Evolutionary conservation across 164 flowering plant species (phyloP).

Genomic region (Nymphaea colorata): DNA sequence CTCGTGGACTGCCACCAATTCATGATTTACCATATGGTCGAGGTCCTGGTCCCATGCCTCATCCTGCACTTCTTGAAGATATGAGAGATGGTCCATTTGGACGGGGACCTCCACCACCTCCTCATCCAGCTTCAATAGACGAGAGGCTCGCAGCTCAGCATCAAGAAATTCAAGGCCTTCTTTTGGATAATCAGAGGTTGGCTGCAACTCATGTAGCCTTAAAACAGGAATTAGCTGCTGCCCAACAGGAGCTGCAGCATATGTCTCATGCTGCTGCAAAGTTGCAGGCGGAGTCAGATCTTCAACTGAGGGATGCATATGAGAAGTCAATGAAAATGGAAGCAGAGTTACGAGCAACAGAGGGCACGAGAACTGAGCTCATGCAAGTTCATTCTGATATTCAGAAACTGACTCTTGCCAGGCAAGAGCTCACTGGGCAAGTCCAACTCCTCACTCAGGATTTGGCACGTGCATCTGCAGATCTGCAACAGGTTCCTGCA

Average conservation of each 20-base stretch:
- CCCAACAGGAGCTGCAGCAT: constrained; percentile 59
- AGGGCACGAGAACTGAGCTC: constrained; percentile 69
- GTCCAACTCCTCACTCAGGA: constrained; percentile 63
- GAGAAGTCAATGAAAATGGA: constrained; percentile 73
- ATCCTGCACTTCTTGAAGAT: constrained; percentile 60
- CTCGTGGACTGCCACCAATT: constrained; percentile 30
- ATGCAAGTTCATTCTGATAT: constrained; percentile 52
- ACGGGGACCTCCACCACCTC: constrained; percentile 31
- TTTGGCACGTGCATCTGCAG: constrained; percentile 42
- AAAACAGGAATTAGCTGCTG: constrained; percentile 71
- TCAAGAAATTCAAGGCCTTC: constrained; percentile 65
- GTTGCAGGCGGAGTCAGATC: constrained; percentile 47
- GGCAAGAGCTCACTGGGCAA: constrained; percentile 60
- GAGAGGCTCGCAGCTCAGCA: constrained; percentile 71
- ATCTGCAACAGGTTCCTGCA: constrained; percentile 59
- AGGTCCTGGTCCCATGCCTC: constrained; percentile 29
- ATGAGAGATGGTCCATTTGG: constrained; percentile 53
- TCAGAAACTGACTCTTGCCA: constrained; percentile 46
- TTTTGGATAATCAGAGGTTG: constrained; percentile 72
- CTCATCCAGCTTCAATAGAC: constrained; percentile 44
- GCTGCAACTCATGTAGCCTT: constrained; percentile 96
- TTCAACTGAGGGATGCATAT: constrained; percentile 55
- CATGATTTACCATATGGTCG: constrained; percentile 46
- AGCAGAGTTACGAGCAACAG: constrained; percentile 50
- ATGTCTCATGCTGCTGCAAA: constrained; percentile 39